Percentiles rank a stretch among this genome's conserved stretches.
phyloP scores from a whole-genome alignment of 2,329 filamentous ascomycete species.

The Alternaria panax region DNA sequence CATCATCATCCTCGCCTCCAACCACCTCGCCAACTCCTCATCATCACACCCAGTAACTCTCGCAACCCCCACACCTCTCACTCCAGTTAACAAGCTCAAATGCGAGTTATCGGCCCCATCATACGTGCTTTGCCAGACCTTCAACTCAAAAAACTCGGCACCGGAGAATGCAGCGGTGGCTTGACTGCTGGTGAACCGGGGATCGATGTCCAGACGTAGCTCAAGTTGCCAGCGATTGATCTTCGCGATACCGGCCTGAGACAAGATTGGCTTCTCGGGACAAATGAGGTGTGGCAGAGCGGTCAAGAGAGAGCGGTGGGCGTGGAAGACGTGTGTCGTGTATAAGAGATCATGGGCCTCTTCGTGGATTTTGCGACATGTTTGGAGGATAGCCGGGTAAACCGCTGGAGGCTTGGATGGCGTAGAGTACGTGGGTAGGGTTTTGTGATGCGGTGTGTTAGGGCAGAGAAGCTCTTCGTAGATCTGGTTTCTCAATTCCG shows the following conservation, averaged over 20 bases:
- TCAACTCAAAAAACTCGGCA: constrained; percentile 57
- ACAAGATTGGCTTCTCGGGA: constrained; percentile 48
- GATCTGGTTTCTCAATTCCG: constrained; percentile 68
- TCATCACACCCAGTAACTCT: constrained; percentile 54
- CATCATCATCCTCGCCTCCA: constrained; percentile 56
- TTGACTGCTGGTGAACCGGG: constrained; percentile 52
- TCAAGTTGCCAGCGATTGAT: constrained; percentile 57
- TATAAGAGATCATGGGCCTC: constrained; percentile 59
- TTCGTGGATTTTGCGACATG: constrained; percentile 51
- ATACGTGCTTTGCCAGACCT: constrained; percentile 56
- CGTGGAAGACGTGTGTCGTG: constrained; percentile 58
- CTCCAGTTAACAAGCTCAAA: constrained; percentile 55
- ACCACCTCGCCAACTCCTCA: constrained; percentile 52
- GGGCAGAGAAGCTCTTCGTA: constrained; percentile 52
- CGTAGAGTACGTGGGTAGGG: constrained; percentile 13
- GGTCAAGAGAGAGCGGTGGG: constrained; percentile 57
- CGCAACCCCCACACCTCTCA: constrained; percentile 56
- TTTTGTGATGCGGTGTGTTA: constrained; percentile 17
- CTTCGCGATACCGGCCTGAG: constrained; percentile 36
- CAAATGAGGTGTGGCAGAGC: constrained; percentile 53
- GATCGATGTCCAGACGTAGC: constrained; percentile 59
- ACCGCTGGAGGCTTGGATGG: constrained; percentile 29
- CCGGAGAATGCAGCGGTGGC: constrained; percentile 55
- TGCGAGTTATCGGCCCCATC: constrained; percentile 51
- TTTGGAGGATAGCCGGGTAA: constrained; percentile 51